phyloP scores from a whole-genome alignment of 2,329 filamentous ascomycete species.

The Boeremia lycopersici region DNA sequence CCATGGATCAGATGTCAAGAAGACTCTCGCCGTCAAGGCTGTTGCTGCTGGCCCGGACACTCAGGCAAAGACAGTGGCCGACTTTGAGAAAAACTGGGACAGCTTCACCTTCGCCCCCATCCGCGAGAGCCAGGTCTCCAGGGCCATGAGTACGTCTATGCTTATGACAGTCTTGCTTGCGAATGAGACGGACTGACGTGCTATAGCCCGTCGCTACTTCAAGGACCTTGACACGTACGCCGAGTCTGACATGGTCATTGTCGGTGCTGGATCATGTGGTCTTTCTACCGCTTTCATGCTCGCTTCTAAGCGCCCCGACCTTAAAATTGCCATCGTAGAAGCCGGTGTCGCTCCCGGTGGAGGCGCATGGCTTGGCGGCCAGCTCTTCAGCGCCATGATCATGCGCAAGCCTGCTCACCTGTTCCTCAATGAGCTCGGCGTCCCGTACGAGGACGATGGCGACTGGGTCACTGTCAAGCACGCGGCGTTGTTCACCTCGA shows the following conservation, averaged over 20 bases:
- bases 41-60: slow-evolving; percentile 52
- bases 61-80: slow-evolving; percentile 63
- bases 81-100: slow-evolving; percentile 79
- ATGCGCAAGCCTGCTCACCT: slow-evolving; percentile 91
- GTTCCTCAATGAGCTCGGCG: slow-evolving; percentile 80
- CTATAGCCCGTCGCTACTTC: slow-evolving; percentile 78
- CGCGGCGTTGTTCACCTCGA: slow-evolving; percentile 89
- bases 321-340: slow-evolving; percentile 91
- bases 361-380: slow-evolving; percentile 90
- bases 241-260: slow-evolving; percentile 91
- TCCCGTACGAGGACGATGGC: slow-evolving; percentile 87
- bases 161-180: not conserved
- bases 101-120: slow-evolving; percentile 83
- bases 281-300: slow-evolving; percentile 84
- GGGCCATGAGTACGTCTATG: slow-evolving; percentile 71
- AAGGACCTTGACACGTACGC: slow-evolving; percentile 85
- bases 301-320: slow-evolving; percentile 80
- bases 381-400: slow-evolving; percentile 94
- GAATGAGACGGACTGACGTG: not conserved
- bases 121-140: slow-evolving; percentile 88
- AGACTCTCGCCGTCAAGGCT: slow-evolving; percentile 55
- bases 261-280: slow-evolving; percentile 88
- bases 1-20: slow-evolving; percentile 44
- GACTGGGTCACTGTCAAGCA: slow-evolving; percentile 93
- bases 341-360: slow-evolving; percentile 83